Evolutionary conservation across 2,329 filamentous ascomycete species (phyloP).

Genomic region (Chaetomium olivaceum): DNA sequence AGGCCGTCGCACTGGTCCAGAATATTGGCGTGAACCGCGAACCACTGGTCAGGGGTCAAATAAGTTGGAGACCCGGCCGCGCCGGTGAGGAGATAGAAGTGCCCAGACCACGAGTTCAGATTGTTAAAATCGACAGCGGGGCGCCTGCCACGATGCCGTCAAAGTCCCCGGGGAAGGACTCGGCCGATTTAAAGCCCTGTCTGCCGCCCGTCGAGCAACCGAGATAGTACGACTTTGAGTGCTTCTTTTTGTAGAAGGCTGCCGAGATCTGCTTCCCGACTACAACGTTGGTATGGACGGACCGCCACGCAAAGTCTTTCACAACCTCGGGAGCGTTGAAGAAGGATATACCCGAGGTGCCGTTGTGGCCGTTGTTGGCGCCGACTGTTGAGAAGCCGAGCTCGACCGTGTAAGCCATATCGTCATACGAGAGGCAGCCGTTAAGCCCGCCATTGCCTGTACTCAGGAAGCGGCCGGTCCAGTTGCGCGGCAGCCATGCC

Average conservation of each 20-base stretch:
- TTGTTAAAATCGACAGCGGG: conserved; percentile 37
- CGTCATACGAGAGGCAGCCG: conserved; percentile 51
- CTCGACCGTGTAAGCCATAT: conserved; percentile 47
- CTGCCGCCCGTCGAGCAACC: conserved; percentile 57
- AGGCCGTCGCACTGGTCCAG: conserved; percentile 46
- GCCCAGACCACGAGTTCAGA: conserved; percentile 40
- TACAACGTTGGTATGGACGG: conserved; percentile 36
- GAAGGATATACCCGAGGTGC: conserved; percentile 40
- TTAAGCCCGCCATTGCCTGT: conserved; percentile 52
- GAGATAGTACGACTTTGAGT: conserved; percentile 49
- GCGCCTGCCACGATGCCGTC: conserved; percentile 52
- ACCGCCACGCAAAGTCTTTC: conserved; percentile 19
- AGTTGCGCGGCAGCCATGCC: conserved; percentile 50
- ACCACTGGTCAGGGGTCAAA: conserved; percentile 45
- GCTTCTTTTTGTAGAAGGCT: conserved; percentile 44
- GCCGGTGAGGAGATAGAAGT: conserved; percentile 44
- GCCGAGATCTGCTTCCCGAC: conserved; percentile 47
- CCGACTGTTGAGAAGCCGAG: conserved; percentile 51
- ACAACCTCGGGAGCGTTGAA: conserved; percentile 41
- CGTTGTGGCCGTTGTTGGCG: conserved; percentile 54
- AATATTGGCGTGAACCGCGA: conserved; percentile 40
- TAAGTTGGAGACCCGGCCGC: conserved; percentile 39
- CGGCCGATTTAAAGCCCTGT: conserved; percentile 51
- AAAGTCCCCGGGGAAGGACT: conserved; percentile 54
- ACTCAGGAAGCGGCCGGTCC: conserved; percentile 48